Evolutionary conservation across 768 basidiomycete species (phyloP).

Genomic region (Lactarius deliciosus): DNA sequence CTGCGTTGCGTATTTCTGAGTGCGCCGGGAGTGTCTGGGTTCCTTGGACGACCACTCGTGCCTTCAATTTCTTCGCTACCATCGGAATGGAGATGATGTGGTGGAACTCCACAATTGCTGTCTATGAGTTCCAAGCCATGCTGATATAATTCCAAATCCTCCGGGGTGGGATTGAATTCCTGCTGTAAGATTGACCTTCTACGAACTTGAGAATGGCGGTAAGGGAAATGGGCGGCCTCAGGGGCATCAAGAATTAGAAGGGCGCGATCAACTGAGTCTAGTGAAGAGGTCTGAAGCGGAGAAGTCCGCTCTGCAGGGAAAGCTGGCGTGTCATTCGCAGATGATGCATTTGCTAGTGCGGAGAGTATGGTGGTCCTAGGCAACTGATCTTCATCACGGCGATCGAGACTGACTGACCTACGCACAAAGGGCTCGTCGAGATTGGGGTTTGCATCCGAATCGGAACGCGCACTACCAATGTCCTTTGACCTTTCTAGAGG

Average conservation of each 20-base stretch:
- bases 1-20: constrained; percentile 3
- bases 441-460: not conserved
- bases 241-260: constrained; percentile 10
- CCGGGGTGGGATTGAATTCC: not conserved
- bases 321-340: not conserved
- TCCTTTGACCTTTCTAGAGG: not conserved
- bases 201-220: constrained; percentile 13
- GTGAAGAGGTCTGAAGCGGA: constrained; percentile 14
- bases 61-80: not conserved
- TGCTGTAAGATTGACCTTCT: constrained; percentile 9
- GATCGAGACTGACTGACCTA: not conserved
- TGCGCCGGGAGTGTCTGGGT: not conserved
- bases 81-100: not conserved
- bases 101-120: not conserved
- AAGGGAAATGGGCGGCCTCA: not conserved
- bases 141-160: constrained; percentile 9
- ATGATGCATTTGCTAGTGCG: not conserved
- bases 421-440: not conserved
- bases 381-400: not conserved
- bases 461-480: not conserved
- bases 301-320: constrained; percentile 1
- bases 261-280: constrained; percentile 16
- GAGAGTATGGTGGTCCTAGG: not conserved
- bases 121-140: constrained; percentile 14
- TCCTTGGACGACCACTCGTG: not conserved